Conservation (phyloP, 306 rosid genomes). For the Lotus japonicus region DNA sequence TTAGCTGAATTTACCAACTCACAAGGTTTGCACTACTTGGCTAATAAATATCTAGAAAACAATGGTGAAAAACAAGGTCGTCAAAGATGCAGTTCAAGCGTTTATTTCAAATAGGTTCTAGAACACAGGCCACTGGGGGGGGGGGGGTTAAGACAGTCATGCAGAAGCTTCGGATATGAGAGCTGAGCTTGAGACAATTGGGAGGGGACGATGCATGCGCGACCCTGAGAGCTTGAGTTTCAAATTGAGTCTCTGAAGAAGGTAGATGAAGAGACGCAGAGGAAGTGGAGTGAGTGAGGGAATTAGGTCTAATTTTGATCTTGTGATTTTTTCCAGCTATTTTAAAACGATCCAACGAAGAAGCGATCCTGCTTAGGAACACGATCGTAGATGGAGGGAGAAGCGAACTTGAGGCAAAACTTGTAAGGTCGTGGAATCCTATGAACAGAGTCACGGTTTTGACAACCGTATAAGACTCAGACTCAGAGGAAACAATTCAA, state of each 20-base stretch:
- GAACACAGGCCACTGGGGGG: neutral
- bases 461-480: neutral
- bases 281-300: neutral
- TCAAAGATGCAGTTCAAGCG: neutral
- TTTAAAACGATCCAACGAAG: neutral
- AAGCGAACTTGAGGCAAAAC: too few relatives aligned
- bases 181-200: neutral
- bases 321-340: neutral
- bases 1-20: neutral
- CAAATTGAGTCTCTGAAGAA: neutral
- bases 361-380: neutral
- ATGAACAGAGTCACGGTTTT: neutral
- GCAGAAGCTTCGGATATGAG: neutral
- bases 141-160: neutral
- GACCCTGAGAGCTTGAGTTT: neutral
- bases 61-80: too few relatives aligned
- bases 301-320: neutral
- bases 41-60: neutral
- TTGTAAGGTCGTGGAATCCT: neutral
- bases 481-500: neutral
- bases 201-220: neutral
- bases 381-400: neutral
- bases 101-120: neutral
- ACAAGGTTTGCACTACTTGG: neutral
- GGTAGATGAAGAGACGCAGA: neutral